Evolutionary conservation across 1,284 basidiomycete species (phyloP), one percentile per base, ranked within the genome.

Genomic region (Apiotrichum veenhuisii): DNA sequence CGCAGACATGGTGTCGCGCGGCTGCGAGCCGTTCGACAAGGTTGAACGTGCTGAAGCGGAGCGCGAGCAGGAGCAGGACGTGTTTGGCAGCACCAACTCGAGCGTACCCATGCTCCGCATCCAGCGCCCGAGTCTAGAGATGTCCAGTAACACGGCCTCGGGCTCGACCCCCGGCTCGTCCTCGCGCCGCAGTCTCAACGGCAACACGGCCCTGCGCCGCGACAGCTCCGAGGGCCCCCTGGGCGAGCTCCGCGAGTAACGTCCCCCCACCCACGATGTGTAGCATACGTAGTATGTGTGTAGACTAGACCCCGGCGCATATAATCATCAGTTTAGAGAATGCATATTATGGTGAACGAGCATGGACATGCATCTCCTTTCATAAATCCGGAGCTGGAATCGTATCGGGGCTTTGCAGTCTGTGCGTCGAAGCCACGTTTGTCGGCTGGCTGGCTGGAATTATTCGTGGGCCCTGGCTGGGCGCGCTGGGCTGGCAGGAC

Each of bases 61-160:
- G 7, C n/a, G 8, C 44, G 17, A 26, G 15, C 36, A 43, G 8
- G 44, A 14, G 25, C 45, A 18, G 11, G 57, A 58, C 48, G 57
- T 58, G 27, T 58, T 58, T 37, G 57, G 57, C 25, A 26, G 27
- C 20, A 50, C 55, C 2, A 22, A 8, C n/a, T 36, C 17, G n/a
- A 26, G 46, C 9, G 38, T 57, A 3, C 59, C 59, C 5, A 41
- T 51, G 15, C 45, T 61, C 22, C 38, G 46, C 11, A n/a, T 62
- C 38, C 54, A 62, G 51, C 56, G 60, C 20, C 60, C 60, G 17
- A 58, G 56, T 25, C 38, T 58, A 34, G 60, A 62, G 5, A 17
- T 20, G 26, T 33, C n/a, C 18, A 17, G 9, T 27, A 20, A 30
- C 44, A 22, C 27, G 8, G 22, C 10, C 25, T 46, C 44, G 17